Evolutionary conservation across 148 eudicot species (phyloP).

Genomic region (Spergularia marina): DNA sequence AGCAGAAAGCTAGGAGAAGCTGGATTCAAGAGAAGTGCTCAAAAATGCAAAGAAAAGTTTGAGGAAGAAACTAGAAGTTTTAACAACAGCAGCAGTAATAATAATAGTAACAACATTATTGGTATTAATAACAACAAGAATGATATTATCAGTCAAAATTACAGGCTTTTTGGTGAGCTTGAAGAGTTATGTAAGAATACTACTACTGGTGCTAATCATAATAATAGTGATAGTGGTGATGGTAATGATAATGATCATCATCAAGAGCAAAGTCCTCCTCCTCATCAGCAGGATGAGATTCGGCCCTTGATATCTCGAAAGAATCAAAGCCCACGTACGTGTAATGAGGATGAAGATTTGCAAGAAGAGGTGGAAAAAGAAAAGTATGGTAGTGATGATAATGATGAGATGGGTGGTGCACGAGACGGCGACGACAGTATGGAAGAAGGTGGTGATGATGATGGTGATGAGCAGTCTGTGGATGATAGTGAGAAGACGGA

Average conservation of each 20-base stretch:
- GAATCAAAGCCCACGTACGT: background rate
- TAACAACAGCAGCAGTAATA: conserved; percentile 28
- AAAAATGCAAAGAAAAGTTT: conserved; percentile 75
- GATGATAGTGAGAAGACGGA: conserved; percentile 30
- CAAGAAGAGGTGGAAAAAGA: conserved; percentile 24
- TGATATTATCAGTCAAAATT: conserved; percentile 30
- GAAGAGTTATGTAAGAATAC: conserved; percentile 47
- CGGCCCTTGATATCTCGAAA: conserved; percentile 20
- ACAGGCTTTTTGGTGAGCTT: conserved; percentile 62
- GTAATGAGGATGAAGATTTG: conserved; percentile 14
- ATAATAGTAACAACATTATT: conserved; percentile 13
- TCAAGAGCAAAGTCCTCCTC: background rate
- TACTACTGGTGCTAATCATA: background rate
- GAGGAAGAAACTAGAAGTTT: conserved; percentile 72
- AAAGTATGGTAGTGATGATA: conserved; percentile 13
- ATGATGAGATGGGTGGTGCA: background rate
- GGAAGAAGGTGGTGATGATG: background rate
- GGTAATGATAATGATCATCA: conserved; percentile 10
- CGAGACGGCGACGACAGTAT: conserved; percentile 8
- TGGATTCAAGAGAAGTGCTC: conserved; percentile 73
- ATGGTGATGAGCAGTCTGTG: conserved; percentile 13
- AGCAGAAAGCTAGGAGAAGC: conserved; percentile 76
- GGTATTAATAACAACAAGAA: conserved; percentile 8
- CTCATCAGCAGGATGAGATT: background rate
- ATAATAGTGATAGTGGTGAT: conserved; percentile 18